Conservation (phyloP, 352 stramenopile species). For the Pythium plurisporium region DNA sequence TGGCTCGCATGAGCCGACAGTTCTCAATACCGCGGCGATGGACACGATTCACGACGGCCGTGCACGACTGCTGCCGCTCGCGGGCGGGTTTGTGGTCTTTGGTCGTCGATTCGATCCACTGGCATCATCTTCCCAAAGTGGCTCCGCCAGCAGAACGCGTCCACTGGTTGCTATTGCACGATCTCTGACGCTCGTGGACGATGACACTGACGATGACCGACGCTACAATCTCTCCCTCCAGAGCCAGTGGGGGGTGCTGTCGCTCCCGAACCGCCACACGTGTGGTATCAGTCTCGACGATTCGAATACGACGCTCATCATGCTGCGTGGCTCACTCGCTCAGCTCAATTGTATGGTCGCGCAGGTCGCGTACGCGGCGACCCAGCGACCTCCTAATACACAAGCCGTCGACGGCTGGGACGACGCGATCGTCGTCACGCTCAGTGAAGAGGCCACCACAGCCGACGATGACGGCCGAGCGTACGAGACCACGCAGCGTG, state of each 20-base stretch:
- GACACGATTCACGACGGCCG: conserved; percentile 11
- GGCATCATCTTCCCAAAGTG: too few species aligned
- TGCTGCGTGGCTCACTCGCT: conserved; percentile 26
- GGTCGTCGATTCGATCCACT: too few species aligned
- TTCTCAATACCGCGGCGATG: conserved; percentile 31
- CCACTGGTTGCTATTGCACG: conserved; percentile 1
- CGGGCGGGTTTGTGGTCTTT: conserved; percentile 26
- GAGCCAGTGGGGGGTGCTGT: conserved; percentile 29
- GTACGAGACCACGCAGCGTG: conserved; percentile 30
- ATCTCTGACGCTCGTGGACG: conserved; percentile 40
- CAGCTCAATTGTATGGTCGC: conserved; percentile 48
- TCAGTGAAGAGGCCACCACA: conserved; percentile 20
- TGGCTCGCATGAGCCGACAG: conserved; percentile 28
- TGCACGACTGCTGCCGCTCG: conserved; percentile 4
- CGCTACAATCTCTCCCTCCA: conserved; percentile 29
- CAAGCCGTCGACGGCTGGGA: background rate
- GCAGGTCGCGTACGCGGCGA: conserved; percentile 41
- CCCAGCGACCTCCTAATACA: background rate
- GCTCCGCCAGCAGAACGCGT: too few species aligned
- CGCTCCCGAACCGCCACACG: conserved; percentile 26
- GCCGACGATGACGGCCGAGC: conserved; percentile 19
- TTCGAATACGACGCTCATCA: background rate
- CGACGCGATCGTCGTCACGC: conserved; percentile 40
- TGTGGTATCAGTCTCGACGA: conserved; percentile 10
- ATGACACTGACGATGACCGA: conserved; percentile 4